Evolutionary conservation across 768 basidiomycete species (phyloP).

Genomic region (Russula foetens): DNA sequence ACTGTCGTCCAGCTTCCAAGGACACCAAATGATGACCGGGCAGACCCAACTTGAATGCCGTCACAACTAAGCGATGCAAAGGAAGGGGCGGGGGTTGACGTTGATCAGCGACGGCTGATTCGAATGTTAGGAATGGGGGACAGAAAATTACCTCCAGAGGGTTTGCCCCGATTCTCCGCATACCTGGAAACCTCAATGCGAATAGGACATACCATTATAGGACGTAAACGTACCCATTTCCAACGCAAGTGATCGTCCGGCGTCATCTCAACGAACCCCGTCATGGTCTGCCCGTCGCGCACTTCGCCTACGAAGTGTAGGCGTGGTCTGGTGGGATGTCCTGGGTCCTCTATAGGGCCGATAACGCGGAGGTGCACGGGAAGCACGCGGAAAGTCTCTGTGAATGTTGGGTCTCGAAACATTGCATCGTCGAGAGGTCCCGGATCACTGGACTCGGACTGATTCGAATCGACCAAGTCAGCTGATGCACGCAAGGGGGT

Average conservation of each 20-base stretch:
- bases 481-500: neutral
- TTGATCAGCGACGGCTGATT: neutral
- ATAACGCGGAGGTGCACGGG: constrained; percentile 39
- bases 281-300: constrained; percentile 37
- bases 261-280: constrained; percentile 48
- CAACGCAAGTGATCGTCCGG: constrained; percentile 51
- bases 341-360: constrained; percentile 35
- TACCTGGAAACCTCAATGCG: neutral
- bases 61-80: constrained; percentile 38
- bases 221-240: constrained; percentile 46
- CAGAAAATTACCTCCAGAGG: constrained; percentile 23
- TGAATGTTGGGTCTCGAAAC: constrained; percentile 43
- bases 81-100: no score
- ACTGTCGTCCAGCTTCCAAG: constrained; percentile 47
- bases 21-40: constrained; percentile 52
- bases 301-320: constrained; percentile 49
- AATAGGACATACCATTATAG: neutral
- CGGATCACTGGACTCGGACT: constrained; percentile 27
- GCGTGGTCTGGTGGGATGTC: constrained; percentile 42
- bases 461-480: neutral
- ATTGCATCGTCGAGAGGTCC: constrained; percentile 35
- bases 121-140: neutral
- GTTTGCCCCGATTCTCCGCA: constrained; percentile 21
- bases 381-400: constrained; percentile 45
- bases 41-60: constrained; percentile 51